A percentile compares a stretch with the other conserved stretches of the same genome.
Conservation (phyloP, 2,329 filamentous ascomycete genomes). For the Didymella sp. region DNA sequence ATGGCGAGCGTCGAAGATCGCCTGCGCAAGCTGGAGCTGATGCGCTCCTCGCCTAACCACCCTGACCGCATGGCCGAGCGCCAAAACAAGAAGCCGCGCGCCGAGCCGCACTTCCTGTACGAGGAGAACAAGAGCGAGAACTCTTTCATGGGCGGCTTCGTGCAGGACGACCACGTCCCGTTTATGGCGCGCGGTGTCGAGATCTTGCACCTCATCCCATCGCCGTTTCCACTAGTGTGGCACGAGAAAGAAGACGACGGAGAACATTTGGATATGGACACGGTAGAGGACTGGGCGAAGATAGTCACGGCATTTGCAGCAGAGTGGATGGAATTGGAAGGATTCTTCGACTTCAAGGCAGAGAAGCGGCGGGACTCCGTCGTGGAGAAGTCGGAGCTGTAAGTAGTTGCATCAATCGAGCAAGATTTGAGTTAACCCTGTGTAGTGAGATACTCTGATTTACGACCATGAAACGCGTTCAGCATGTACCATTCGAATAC, state of each 20-base stretch:
- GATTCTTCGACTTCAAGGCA: constrained; percentile 40
- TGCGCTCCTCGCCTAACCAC: constrained; percentile 68
- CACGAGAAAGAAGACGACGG: constrained; percentile 85
- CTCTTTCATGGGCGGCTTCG: constrained; percentile 61
- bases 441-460: constrained; percentile 43
- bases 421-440: constrained; percentile 28
- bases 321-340: constrained; percentile 82
- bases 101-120: constrained; percentile 64
- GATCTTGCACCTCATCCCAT: constrained; percentile 89
- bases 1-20: constrained; percentile 78
- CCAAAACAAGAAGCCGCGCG: constrained; percentile 39
- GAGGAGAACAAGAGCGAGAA: constrained; percentile 60
- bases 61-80: constrained; percentile 50
- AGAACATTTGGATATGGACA: constrained; percentile 81
- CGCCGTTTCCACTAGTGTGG: constrained; percentile 84
- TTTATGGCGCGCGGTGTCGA: constrained; percentile 90
- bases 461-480: constrained; percentile 6
- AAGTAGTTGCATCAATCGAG: constrained; percentile 34
- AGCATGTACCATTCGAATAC: background rate
- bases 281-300: constrained; percentile 86
- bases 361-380: constrained; percentile 23
- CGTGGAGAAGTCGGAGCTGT: constrained; percentile 46
- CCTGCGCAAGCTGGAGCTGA: constrained; percentile 70
- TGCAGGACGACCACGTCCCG: constrained; percentile 92
- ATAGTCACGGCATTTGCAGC: constrained; percentile 84